Base-by-base conservation (phyloP, 192 early-diverging fungal species). In the Gamsiella multidivaricata region DNA sequence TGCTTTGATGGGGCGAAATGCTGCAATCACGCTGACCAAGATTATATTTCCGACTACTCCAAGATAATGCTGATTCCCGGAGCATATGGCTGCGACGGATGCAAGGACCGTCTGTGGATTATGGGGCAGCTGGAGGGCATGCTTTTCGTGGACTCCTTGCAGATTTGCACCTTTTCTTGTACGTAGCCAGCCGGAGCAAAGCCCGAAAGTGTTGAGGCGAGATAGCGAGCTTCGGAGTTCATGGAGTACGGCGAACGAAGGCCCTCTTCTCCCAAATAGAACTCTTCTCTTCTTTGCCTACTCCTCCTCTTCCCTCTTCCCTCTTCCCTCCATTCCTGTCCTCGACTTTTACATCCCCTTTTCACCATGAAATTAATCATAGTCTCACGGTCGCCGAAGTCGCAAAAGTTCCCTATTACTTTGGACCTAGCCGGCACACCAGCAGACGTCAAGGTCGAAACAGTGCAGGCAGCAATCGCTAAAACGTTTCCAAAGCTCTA, bases 381-480 rank as follows among this genome's bases (percentile, higher is more conserved):
- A 53, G 43, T 62, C 17, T 64, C 80, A 28, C 79, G 85, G 51
- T 78, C 80, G 26, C 37, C 53, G 45, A 73, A 80, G 37, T 83
- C 81, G 10, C 58, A 61, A 45, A 85, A 82, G 61, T 85, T 84
- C 41, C 85, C 85, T 23, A 36, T 92, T 36, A 85, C 81, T 1
- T 67, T 94, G 14, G 91, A 93, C 47, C 60, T 95, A 41, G 55
- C 52, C 5, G 87, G 85, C 6, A 54, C 70, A 0, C 59, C 86
- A 10, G 73, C 76, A 17, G 81, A 81, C 45, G 82, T 92, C 29
- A 91, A 87, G 3, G 89, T 93, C 23, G 86, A 86, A 29, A 87
- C 93, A 42, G 87, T 97, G 37, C 84, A 89, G 59, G 70, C 70
- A n/a, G 90, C 89, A 0, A 88, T 97, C 64, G 78, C 85, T 50